Base-by-base conservation (phyloP, 352 stramenopile species). In the Phytophthora ramorum region DNA sequence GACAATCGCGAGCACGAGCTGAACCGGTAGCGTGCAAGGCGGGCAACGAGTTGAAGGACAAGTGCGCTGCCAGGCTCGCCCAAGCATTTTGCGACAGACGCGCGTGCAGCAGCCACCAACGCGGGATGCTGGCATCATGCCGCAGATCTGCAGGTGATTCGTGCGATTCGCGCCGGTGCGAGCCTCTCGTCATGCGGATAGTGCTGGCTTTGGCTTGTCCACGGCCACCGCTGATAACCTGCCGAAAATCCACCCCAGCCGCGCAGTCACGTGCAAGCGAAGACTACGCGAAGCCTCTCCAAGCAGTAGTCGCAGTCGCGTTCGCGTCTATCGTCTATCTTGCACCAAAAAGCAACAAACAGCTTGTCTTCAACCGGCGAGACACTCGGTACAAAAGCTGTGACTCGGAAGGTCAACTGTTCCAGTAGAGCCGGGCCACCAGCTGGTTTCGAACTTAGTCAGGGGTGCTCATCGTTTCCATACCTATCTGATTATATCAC, bases 141-240 rank as follows among this genome's bases (percentile, higher is more conserved):
- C n/a, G 8, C 32, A 38, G 32, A 38, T 38, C 32, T 13, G 13
- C 37, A n/a, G 37, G 37, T 43, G 26, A 14, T 14, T 43, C 37
- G 12, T 19, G 12, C 37, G 2, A 14, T 19, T n/a, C 10, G 14
- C 34, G 34, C 8, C 34, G 34, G 58, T 26, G 47, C n/a, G 28
- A 43, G 48, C 58, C 28, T 30, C 59, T 67, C 43, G 59, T 62
- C 32, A 41, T 20, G 34, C 52, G 60, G 60, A 68, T 68, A 68
- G 60, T 68, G 44, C 51, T 63, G 17, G 26, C 4, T 32, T 12
- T 26, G 35, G 53, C 51, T 68, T 68, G 35, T 63, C 43, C 59
- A 61, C 34, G 30, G 10, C 45, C 7, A 24, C 22, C 34, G 51
- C 26, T 19, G 59, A 53, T 48, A 60, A 20, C 20, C 7, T 32